Evolutionary conservation across 495 filamentous ascomycete species (phyloP), one percentile per base, ranked within the genome.

Genomic region (Xylaria intraflava): DNA sequence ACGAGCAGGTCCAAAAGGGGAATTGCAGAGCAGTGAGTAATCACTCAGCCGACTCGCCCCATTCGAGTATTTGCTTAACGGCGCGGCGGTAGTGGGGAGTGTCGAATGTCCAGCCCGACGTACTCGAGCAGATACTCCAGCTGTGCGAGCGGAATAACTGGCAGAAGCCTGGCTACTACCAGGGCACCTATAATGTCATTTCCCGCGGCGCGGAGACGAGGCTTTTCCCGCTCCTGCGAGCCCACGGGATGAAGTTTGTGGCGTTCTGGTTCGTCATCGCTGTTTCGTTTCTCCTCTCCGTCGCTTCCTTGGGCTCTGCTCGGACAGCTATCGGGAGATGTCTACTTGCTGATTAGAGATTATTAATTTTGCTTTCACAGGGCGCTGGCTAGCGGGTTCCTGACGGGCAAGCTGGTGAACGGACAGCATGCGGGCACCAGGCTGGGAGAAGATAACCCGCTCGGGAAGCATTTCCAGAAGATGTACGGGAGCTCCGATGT

Each of bases 161-260:
- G 49, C 49, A 61, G 23, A 69, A 71, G 33, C 73, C 73, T 1
- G 57, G 39, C 11, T 65, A 58, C 43, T 77, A 74, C 39, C 72
- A 78, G 45, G 75, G 73, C 22, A 51, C 67, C 5, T 78, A 76
- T 56, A 77, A 71, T 53, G 52, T 69, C 0, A 40, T 75, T 1
- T 60, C 61, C 8, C 71, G 74, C 6, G 62, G 63, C 20, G 57
- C 55, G 40, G 64, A 67, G 22, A 56, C 49, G 6, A 46, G 51
- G 20, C 63, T 81, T 2, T 62, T 79, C 3, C 78, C 78, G 1
- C 55, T 73, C 5, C 72, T 83, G 1, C 74, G 71, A 48, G 67
- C 73, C 23, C 72, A 78, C 46, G 58, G 64, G 7, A 75, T 81
- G n/a, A 26, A 60, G 2, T 79, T 76, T 53, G 68, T 75, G 39